phyloP scores from a whole-genome alignment of 2,329 filamentous ascomycete species.

The Geosmithia flava region DNA sequence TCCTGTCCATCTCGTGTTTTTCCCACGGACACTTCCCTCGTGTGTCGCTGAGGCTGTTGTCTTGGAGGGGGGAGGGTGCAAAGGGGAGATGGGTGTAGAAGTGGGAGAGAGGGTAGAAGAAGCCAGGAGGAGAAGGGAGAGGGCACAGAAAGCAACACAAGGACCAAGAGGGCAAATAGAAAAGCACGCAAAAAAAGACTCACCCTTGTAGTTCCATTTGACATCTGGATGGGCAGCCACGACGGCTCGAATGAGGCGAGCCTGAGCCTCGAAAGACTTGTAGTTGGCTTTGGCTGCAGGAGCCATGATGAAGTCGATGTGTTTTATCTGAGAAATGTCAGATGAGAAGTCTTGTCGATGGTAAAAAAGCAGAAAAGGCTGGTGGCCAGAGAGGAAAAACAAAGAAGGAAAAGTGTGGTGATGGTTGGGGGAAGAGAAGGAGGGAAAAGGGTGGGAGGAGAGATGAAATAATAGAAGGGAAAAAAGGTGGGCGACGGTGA shows the following conservation, averaged over 20 bases:
- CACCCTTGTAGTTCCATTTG: slow-evolving; percentile 51
- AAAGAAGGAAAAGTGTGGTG: too few species aligned
- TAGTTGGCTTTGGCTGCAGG: slow-evolving; percentile 37
- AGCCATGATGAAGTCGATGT: slow-evolving; percentile 35
- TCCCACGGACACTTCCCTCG: too few species aligned
- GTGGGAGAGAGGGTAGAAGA: too few species aligned
- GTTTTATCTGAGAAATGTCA: not conserved
- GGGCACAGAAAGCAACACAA: not conserved
- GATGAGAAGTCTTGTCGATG: too few species aligned
- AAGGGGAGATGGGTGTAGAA: too few species aligned
- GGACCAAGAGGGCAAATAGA: not conserved
- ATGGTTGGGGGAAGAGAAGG: too few species aligned
- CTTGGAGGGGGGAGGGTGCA: too few species aligned
- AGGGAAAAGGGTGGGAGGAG: too few species aligned
- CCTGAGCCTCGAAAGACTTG: slow-evolving; percentile 45
- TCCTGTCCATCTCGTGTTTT: not conserved
- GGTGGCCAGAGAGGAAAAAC: not conserved
- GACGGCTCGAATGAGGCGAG: slow-evolving; percentile 47
- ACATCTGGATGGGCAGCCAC: slow-evolving; percentile 41
- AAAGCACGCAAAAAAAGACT: slow-evolving; percentile 11
- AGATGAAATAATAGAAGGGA: too few species aligned
- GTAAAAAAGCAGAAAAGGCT: too few species aligned
- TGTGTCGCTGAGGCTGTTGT: too few species aligned
- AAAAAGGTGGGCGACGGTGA: too few species aligned
- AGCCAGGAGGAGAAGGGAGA: not conserved